Conservation (phyloP, 73 alveolate species). For the Tetrahymena borealis region DNA sequence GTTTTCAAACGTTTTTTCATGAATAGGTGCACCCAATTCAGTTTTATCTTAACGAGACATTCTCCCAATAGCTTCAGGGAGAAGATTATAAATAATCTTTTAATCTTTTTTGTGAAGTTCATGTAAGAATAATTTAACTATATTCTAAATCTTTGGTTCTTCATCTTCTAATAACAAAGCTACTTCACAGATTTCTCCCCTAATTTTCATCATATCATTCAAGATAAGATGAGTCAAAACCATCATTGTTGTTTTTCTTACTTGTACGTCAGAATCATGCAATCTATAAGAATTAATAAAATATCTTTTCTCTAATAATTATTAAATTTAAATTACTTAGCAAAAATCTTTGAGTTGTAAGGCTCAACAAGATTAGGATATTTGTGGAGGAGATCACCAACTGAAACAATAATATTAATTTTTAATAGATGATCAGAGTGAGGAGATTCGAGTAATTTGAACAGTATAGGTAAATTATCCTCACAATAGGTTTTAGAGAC, state of each 20-base stretch:
- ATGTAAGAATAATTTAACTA: conserved; percentile 19
- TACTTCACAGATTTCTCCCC: conserved; percentile 8
- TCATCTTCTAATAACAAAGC: conserved; percentile 20
- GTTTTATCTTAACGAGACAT: not conserved
- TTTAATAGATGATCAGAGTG: conserved; percentile 11
- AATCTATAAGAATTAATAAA: conserved; percentile 2
- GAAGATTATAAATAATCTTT: conserved; percentile 17
- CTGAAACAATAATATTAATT: conserved; percentile 19
- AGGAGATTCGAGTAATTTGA: conserved; percentile 13
- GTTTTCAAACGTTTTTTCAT: not conserved
- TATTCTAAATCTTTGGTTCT: conserved; percentile 16
- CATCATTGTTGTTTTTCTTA: conserved; percentile 14
- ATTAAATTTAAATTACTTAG: not conserved
- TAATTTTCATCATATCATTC: conserved; percentile 38
- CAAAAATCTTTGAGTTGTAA: not conserved
- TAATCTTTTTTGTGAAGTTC: conserved; percentile 23
- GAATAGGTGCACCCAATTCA: not conserved
- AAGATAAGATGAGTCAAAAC: conserved; percentile 35
- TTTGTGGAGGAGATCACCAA: conserved; percentile 25
- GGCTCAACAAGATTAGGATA: conserved; percentile 25
- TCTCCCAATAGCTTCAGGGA: conserved; percentile 17
- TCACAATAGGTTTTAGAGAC: conserved; percentile 8
- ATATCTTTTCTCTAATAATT: not conserved
- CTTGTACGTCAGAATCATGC: conserved; percentile 8
- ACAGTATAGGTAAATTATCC: conserved; percentile 3